Evolutionary conservation across 768 basidiomycete genomes (phyloP), one percentile per base, ranked within the genome.

Genomic region (Termitomyces heimii): DNA sequence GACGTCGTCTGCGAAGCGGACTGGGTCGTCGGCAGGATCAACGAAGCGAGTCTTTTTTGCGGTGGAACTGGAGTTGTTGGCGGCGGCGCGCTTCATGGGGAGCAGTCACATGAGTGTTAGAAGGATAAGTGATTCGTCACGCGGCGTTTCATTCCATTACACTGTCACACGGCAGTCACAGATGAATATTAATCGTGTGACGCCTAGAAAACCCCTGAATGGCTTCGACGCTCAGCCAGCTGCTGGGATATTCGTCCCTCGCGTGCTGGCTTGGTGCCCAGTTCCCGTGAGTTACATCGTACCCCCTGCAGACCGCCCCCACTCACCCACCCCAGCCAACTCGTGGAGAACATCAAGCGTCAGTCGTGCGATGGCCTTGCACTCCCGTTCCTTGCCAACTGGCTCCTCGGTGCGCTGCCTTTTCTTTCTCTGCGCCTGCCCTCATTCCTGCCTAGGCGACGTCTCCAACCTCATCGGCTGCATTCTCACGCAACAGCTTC

Each of bases 381-480:
- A 1, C 76, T 98, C 18, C 94, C 95, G 0, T 99, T 99, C 71
- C 80, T 99, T 54, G 79, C 85, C 60, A 97, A 92, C 64, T 99
- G 97, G 97, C 75, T 94, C 57, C 77, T 92, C 24, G 94, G 94
- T 94, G 66, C 65, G 82, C 39, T n/a, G n/a, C 35, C 48, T 58
- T 16, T 57, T 50, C 49, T 58, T 29, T 13, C 43, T 59, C 5
- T 31, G 40, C 16, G 8, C 29, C 43, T 39, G 46, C 37, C 7
- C 55, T 56, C 42, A 32, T 37, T 20, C 46, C 35, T 51, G 12
- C 35, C 37, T 68, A 90, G 96, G 96, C 49, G 97, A 99, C 73
- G 75, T 89, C 24, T 94, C 94, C 20, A 98, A 98, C 71, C 80
- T 98, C 31, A 70, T 98, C 57, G 95, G 93, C 10, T 94, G 93